phyloP scores from a whole-genome alignment of 805 yeast species.

The Yarrowia sp. region DNA sequence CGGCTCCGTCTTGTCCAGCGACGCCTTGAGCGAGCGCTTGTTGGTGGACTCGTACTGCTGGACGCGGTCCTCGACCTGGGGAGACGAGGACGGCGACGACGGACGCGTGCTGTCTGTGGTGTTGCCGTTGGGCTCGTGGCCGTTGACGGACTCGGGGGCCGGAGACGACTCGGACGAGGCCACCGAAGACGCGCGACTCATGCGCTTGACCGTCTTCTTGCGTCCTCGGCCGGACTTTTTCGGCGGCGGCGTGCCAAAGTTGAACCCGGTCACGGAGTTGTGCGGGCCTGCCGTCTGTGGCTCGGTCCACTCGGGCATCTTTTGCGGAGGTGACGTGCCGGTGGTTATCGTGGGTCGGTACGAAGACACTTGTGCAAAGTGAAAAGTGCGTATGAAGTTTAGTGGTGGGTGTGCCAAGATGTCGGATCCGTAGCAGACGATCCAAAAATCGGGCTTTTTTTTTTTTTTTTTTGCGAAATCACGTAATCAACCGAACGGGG shows the following conservation, averaged over 20 bases:
- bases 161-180: constrained; percentile 14
- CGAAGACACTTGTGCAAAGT: not conserved
- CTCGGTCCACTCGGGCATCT: constrained; percentile 47
- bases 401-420: not conserved
- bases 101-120: constrained; percentile 23
- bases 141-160: constrained; percentile 3
- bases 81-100: constrained; percentile 7
- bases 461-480: not conserved
- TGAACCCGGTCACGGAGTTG: constrained; percentile 68
- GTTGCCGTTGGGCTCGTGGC: constrained; percentile 18
- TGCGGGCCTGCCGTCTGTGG: constrained; percentile 55
- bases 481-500: not conserved
- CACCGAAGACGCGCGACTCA: constrained; percentile 24
- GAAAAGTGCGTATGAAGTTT: constrained; percentile 16
- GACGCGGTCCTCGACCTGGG: constrained; percentile 17
- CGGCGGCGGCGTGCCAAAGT: constrained; percentile 70
- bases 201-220: constrained; percentile 11
- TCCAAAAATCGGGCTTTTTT: not conserved
- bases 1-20: constrained; percentile 21
- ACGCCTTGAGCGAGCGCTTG: constrained; percentile 14
- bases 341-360: not conserved
- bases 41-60: constrained; percentile 5
- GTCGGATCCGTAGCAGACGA: too few relatives aligned
- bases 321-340: not conserved
- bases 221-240: constrained; percentile 14